These are phyloP conservation scores for Gloeostereum incarnatum DNA, from an alignment of 768 basidiomycete species.

Conservation along the genomic window DNA sequence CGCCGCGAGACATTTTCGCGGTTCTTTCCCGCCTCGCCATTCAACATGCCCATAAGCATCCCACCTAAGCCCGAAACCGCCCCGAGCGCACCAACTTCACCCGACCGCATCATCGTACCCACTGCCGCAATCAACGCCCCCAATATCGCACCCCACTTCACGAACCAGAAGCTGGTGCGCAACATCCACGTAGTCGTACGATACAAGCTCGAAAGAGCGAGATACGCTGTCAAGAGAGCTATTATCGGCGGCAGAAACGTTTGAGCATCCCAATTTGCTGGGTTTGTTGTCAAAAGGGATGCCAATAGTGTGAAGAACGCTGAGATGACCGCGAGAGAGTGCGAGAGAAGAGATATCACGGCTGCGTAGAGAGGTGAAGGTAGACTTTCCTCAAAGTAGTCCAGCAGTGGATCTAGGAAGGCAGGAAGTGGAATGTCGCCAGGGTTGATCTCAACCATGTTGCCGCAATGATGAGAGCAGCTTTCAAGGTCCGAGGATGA, in stretches of 20 bases:
- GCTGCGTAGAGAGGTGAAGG: constrained; percentile 49
- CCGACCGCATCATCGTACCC: constrained; percentile 43
- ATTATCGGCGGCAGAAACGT: constrained; percentile 66
- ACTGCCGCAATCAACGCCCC: constrained; percentile 40
- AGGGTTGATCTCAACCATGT: not conserved
- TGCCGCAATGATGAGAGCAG: not conserved
- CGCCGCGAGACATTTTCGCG: no score
- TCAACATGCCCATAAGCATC: constrained; percentile 31
- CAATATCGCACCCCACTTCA: constrained; percentile 71
- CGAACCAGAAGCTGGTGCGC: constrained; percentile 53
- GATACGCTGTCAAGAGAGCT: constrained; percentile 61
- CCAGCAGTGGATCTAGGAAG: constrained; percentile 43
- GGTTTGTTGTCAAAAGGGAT: constrained; percentile 39
- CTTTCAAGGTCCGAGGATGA: no score
- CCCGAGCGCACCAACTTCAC: constrained; percentile 22
- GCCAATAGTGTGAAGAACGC: constrained; percentile 37
- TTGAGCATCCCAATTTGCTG: constrained; percentile 58
- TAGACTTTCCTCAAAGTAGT: constrained; percentile 42
- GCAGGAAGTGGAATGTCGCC: constrained; percentile 24
- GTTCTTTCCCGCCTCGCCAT: constrained; percentile 20
- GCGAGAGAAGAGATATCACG: constrained; percentile 39
- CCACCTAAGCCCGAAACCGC: constrained; percentile 29
- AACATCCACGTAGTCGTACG: constrained; percentile 73
- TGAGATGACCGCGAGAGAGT: constrained; percentile 39
- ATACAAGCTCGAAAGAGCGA: constrained; percentile 69